Percentiles rank a stretch among this genome's conserved stretches.
These are phyloP conservation scores for Kitagawia praeruptora DNA, from an alignment of 129 eudicot genomes.

Conservation along the genomic window DNA sequence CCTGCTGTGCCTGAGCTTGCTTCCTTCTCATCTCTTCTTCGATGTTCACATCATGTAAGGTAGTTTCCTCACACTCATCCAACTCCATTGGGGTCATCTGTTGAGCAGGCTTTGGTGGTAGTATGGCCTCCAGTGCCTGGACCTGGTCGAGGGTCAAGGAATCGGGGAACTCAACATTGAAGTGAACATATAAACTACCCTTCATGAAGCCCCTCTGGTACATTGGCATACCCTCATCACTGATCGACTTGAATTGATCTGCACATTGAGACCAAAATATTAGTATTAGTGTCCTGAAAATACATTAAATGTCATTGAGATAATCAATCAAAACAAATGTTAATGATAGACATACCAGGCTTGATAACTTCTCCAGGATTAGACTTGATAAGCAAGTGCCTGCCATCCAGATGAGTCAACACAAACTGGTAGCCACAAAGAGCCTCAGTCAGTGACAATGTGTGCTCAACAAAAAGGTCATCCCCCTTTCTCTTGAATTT, in stretches of 20 bases:
- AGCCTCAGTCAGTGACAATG: conserved; percentile 60
- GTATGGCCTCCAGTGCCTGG: conserved; percentile 43
- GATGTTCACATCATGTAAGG: conserved; percentile 73
- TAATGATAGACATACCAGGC: conserved; percentile 1
- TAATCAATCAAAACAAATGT: not conserved
- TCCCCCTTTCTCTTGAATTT: conserved; percentile 78
- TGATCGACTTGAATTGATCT: conserved; percentile 70
- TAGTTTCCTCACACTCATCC: conserved; percentile 80
- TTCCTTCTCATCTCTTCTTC: conserved; percentile 87
- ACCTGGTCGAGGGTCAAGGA: conserved; percentile 51
- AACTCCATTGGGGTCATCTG: conserved; percentile 64
- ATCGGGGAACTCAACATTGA: conserved; percentile 64
- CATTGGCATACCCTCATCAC: conserved; percentile 84
- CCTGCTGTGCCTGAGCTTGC: conserved; percentile 40
- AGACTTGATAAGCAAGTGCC: conserved; percentile 6
- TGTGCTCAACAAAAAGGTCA: conserved; percentile 70
- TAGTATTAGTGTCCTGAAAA: not conserved
- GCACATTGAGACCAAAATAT: not conserved
- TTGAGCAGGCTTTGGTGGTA: conserved; percentile 42
- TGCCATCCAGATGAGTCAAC: conserved; percentile 31
- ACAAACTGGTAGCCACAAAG: conserved; percentile 72
- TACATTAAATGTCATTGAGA: not conserved
- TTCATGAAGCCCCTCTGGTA: conserved; percentile 68
- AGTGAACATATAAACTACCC: conserved; percentile 68
- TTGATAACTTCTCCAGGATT: conserved; percentile 8